Conservation (phyloP, 768 basidiomycete genomes). For the Tricholoma sp. region DNA sequence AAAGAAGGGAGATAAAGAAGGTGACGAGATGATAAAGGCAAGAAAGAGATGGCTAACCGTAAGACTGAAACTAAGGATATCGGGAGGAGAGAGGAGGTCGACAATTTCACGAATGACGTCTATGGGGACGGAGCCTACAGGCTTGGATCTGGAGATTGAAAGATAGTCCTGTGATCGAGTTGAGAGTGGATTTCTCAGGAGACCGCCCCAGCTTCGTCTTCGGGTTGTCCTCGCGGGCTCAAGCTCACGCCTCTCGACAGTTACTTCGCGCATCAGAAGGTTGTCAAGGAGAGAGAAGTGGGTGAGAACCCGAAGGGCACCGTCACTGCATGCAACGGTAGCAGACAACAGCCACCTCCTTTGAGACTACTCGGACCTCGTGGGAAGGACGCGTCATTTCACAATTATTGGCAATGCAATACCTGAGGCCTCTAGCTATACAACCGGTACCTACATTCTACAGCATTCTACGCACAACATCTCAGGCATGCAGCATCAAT, state of each 20-base stretch:
- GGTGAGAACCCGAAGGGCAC: neutral
- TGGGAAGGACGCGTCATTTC: neutral
- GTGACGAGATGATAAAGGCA: conserved; percentile 5
- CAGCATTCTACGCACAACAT: too few species aligned
- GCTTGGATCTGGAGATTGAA: conserved; percentile 16
- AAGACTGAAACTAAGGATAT: conserved; percentile 38
- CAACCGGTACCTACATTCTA: too few species aligned
- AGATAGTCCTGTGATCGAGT: conserved; percentile 22
- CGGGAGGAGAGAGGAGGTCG: conserved; percentile 27
- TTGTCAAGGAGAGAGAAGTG: neutral
- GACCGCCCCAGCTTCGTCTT: conserved; percentile 27
- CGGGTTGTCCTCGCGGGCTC: conserved; percentile 5
- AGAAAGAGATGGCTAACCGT: conserved; percentile 24
- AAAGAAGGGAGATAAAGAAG: neutral
- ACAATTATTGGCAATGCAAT: too few species aligned
- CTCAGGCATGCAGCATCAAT: too few species aligned
- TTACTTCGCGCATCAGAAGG: conserved; percentile 2
- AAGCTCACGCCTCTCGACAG: conserved; percentile 6
- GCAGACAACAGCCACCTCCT: conserved; percentile 1
- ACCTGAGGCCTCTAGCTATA: too few species aligned
- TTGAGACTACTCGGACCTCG: neutral
- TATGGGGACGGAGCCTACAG: conserved; percentile 28
- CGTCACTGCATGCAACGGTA: neutral
- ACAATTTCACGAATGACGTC: conserved; percentile 38
- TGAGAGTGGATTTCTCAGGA: conserved; percentile 30